A percentile compares a stretch with the other conserved stretches of the same genome.
These are phyloP conservation scores for Emydomyces testavorans DNA, from an alignment of 2,329 filamentous ascomycete genomes.

Conservation along the genomic window DNA sequence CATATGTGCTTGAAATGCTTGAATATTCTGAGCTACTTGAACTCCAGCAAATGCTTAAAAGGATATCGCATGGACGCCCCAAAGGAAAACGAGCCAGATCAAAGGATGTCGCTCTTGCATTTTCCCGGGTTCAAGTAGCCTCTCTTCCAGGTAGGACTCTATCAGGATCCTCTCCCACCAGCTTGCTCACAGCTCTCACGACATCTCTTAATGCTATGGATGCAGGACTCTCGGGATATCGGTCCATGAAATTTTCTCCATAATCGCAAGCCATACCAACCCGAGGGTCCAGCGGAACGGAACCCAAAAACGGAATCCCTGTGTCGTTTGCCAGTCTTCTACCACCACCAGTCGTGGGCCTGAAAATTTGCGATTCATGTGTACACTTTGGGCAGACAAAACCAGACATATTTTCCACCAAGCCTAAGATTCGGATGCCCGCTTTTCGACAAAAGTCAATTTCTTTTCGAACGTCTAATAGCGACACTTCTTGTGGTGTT, in stretches of 20 bases:
- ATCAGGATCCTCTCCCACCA: conserved; percentile 53
- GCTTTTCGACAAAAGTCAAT: conserved; percentile 97
- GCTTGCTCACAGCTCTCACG: conserved; percentile 57
- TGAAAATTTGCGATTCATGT: conserved; percentile 71
- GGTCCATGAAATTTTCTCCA: conserved; percentile 93
- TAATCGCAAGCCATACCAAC: conserved; percentile 96
- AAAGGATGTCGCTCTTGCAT: too few relatives aligned
- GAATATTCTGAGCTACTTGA: too few relatives aligned
- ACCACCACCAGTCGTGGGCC: conserved; percentile 80
- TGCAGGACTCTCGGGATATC: conserved; percentile 84
- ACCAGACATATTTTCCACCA: conserved; percentile 96
- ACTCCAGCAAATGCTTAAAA: background rate
- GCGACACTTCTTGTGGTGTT: conserved; percentile 84
- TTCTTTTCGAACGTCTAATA: conserved; percentile 91
- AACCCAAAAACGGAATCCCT: conserved; percentile 75
- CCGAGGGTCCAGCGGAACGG: conserved; percentile 80
- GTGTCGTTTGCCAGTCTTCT: conserved; percentile 70
- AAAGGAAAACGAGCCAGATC: background rate
- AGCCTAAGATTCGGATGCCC: conserved; percentile 71
- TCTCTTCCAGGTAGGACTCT: conserved; percentile 21
- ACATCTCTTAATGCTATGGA: conserved; percentile 71
- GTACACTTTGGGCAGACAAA: conserved; percentile 93
- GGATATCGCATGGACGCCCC: background rate
- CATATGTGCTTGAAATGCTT: too few relatives aligned
- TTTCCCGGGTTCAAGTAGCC: background rate